phyloP scores from a whole-genome alignment of 2,329 filamentous ascomycete species.

The Neofusicoccum kwambonambiense region DNA sequence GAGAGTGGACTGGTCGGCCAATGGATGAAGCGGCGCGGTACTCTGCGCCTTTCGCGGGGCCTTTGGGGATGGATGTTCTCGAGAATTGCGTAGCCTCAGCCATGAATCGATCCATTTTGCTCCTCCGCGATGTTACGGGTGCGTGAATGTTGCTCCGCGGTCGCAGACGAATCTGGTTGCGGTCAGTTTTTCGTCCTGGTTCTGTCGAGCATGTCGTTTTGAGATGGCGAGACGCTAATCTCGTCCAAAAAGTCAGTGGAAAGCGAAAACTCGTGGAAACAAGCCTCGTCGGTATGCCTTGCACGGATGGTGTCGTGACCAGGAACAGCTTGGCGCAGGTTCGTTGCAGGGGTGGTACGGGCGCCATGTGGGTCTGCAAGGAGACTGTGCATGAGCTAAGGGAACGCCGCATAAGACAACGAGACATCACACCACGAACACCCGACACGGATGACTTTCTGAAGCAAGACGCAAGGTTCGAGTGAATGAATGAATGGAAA shows the following conservation, averaged over 20 bases:
- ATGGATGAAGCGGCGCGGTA: too few species aligned
- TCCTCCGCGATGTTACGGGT: neutral
- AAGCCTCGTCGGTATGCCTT: neutral
- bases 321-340: neutral
- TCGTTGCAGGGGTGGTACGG: neutral
- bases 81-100: neutral
- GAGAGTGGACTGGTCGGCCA: too few species aligned
- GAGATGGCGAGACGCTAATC: neutral
- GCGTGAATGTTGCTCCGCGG: neutral
- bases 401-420: neutral
- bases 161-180: neutral
- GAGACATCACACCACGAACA: constrained; percentile 18
- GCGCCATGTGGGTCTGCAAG: constrained; percentile 4
- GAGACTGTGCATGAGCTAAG: constrained; percentile 11
- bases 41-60: too few species aligned
- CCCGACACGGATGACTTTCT: neutral
- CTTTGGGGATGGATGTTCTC: too few species aligned
- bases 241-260: too few species aligned
- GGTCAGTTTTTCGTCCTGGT: neutral
- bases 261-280: neutral
- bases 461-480: neutral
- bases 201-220: neutral
- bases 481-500: neutral
- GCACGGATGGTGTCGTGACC: neutral
- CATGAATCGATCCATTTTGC: neutral